Conservation (phyloP, 2,329 filamentous ascomycete genomes). For the Calonectria hongkongensis region DNA sequence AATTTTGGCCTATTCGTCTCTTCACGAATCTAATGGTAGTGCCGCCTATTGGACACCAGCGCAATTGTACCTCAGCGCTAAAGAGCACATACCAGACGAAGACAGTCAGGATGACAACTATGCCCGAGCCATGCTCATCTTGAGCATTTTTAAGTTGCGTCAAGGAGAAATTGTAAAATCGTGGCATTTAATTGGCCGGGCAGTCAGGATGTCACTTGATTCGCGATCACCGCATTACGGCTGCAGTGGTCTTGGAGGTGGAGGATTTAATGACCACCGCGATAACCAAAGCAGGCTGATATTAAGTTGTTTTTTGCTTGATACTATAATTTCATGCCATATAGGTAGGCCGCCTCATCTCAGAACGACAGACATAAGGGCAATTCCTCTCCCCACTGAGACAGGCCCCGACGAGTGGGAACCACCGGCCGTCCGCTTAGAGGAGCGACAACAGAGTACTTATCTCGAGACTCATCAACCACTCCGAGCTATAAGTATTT, state of each 20-base stretch:
- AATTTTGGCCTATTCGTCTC: neutral
- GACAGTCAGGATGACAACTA: neutral
- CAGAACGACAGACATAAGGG: neutral
- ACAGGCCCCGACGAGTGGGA: slow-evolving; percentile 10
- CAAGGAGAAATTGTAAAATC: neutral
- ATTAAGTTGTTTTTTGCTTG: neutral
- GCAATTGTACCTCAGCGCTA: neutral
- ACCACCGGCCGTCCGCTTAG: neutral
- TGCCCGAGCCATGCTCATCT: neutral
- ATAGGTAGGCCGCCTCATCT: neutral
- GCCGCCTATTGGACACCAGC: neutral
- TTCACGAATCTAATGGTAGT: neutral
- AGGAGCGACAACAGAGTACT: neutral
- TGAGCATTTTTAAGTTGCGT: neutral
- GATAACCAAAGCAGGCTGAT: neutral
- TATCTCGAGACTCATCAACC: neutral
- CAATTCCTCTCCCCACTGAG: neutral
- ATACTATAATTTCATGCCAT: slow-evolving; percentile 2
- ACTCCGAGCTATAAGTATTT: neutral
- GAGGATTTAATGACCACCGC: too few species aligned
- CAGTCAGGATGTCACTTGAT: neutral
- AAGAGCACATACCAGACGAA: neutral
- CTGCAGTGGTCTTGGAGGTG: too few species aligned
- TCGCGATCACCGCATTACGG: too few species aligned
- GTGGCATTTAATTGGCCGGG: neutral